Percentiles rank a stretch among this genome's conserved stretches.
Conservation (phyloP, 1,284 basidiomycete species). For the Trametes hirsuta region DNA sequence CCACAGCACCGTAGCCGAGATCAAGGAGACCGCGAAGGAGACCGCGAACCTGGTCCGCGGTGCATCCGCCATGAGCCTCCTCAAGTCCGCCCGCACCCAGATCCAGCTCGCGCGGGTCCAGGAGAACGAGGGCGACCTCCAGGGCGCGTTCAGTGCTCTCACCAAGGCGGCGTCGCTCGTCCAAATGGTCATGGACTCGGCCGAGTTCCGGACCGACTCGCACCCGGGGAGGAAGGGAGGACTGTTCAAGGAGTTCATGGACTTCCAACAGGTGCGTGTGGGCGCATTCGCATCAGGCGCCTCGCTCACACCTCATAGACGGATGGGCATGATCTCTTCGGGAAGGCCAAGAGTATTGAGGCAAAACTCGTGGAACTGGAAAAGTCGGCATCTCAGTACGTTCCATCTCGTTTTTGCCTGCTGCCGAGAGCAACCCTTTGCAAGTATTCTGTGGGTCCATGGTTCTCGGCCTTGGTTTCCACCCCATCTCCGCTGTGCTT, state of each 20-base stretch:
- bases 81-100: conserved; percentile 62
- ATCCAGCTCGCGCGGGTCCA: conserved; percentile 49
- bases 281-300: background rate
- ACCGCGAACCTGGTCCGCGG: conserved; percentile 57
- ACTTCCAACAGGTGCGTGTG: conserved; percentile 59
- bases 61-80: conserved; percentile 56
- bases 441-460: background rate
- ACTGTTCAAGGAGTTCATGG: conserved; percentile 57
- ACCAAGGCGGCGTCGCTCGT: conserved; percentile 62
- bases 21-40: conserved; percentile 66
- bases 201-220: conserved; percentile 57
- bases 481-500: too few relatives aligned
- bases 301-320: conserved; percentile 38
- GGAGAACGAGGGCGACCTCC: conserved; percentile 62
- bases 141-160: conserved; percentile 58
- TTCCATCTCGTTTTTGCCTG: conserved; percentile 4
- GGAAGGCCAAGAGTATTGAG: conserved; percentile 55
- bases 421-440: background rate
- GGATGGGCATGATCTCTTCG: conserved; percentile 52
- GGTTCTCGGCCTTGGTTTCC: too few relatives aligned
- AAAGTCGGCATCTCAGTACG: conserved; percentile 49
- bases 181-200: conserved; percentile 57
- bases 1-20: conserved; percentile 54
- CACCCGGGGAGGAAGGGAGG: conserved; percentile 49
- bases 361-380: conserved; percentile 61